Percentiles rank a stretch among this genome's conserved stretches.
phyloP scores from a whole-genome alignment of 2,329 filamentous ascomycete species.

The Escovopsis weberi region DNA sequence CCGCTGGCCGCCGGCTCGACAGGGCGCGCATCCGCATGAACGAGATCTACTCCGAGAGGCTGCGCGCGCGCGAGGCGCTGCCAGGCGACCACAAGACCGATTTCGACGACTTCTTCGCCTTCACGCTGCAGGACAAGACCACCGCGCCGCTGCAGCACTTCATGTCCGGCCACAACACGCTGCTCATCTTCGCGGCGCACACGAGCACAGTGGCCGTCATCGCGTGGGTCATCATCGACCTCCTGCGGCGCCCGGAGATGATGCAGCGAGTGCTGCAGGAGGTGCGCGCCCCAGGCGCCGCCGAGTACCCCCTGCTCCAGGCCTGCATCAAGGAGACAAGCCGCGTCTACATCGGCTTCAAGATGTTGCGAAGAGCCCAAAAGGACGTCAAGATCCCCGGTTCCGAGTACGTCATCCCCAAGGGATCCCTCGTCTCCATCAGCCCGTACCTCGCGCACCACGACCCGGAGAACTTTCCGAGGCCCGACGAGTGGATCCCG shows the following conservation, averaged over 20 bases:
- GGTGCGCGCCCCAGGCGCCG: slow-evolving; percentile 3
- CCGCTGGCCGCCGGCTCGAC: slow-evolving; percentile 4
- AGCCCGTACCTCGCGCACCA: slow-evolving; percentile 6
- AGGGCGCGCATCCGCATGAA: slow-evolving; percentile 7
- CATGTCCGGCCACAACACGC: slow-evolving; percentile 7
- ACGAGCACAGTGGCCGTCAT: slow-evolving; percentile 7
- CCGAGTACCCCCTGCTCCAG: slow-evolving; percentile 6
- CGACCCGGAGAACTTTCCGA: slow-evolving; percentile 5
- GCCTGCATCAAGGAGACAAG: slow-evolving; percentile 10
- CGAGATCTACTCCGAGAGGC: slow-evolving; percentile 8
- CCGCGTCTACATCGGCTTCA: slow-evolving; percentile 7
- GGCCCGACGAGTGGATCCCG: slow-evolving; percentile 7
- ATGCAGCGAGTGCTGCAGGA: slow-evolving; percentile 7
- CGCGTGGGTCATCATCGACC: slow-evolving; percentile 8
- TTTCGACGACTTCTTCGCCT: slow-evolving; percentile 8
- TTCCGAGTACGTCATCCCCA: slow-evolving; percentile 2
- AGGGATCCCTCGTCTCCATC: slow-evolving; percentile 7
- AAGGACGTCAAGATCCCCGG: slow-evolving; percentile 2
- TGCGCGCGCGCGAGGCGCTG: slow-evolving; percentile 4
- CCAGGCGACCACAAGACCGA: neutral
- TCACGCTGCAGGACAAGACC: slow-evolving; percentile 6
- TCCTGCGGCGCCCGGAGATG: slow-evolving; percentile 7
- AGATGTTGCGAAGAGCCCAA: slow-evolving; percentile 1
- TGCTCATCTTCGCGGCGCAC: slow-evolving; percentile 9
- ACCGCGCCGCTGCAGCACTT: slow-evolving; percentile 5